Evolutionary conservation across 768 basidiomycete genomes (phyloP).

Genomic region (Lanmaoa pseudosensibilis): DNA sequence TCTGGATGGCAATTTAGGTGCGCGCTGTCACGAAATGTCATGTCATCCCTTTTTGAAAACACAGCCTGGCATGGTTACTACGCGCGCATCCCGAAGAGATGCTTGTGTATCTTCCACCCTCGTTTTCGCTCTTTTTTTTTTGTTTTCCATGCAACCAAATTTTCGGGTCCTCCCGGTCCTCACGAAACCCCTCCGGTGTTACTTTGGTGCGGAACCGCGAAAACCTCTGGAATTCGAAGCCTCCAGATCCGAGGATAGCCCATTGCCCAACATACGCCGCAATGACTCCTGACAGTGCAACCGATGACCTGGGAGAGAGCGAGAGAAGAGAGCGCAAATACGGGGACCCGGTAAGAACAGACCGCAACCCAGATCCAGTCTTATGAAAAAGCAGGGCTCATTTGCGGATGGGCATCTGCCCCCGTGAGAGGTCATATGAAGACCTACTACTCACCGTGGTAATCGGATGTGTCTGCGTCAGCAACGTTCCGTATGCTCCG

Average conservation of each 20-base stretch:
- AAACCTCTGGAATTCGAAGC: slow-evolving; percentile 12
- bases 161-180: slow-evolving; percentile 1
- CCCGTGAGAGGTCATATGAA: slow-evolving; percentile 25
- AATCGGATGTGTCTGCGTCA: slow-evolving; percentile 18
- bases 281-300: background rate
- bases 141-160: background rate
- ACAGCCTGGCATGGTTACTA: slow-evolving; percentile 2
- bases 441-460: slow-evolving; percentile 19
- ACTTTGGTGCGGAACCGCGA: slow-evolving; percentile 15
- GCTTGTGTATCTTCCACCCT: background rate
- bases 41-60: slow-evolving; percentile 4
- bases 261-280: slow-evolving; percentile 7
- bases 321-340: background rate
- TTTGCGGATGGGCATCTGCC: slow-evolving; percentile 6
- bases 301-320: background rate
- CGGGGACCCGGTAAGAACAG: slow-evolving; percentile 18
- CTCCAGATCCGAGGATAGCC: slow-evolving; percentile 13
- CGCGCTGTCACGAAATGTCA: slow-evolving; percentile 7
- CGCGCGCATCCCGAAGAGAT: slow-evolving; percentile 6
- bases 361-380: slow-evolving; percentile 16
- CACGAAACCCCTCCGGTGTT: slow-evolving; percentile 2
- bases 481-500: slow-evolving; percentile 13
- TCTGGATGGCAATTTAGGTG: slow-evolving; percentile 10
- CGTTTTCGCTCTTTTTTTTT: background rate
- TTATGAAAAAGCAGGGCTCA: slow-evolving; percentile 14